Evolutionary conservation across 2,329 filamentous ascomycete species (phyloP).

Genomic region (Aspergillus sp.): DNA sequence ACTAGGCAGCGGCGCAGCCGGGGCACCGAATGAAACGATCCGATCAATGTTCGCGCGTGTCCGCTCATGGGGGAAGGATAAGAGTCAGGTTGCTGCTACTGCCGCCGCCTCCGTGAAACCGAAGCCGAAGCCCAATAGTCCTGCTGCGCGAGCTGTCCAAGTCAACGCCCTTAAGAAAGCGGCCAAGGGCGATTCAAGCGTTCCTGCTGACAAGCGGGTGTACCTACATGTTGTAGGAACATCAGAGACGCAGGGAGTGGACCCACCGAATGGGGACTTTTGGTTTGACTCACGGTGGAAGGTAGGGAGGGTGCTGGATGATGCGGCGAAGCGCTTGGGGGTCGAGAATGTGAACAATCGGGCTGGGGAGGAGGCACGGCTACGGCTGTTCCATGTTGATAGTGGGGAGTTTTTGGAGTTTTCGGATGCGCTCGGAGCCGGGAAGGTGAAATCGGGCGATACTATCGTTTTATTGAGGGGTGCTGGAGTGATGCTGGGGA

Average conservation of each 20-base stretch:
- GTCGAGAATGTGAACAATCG: constrained; percentile 50
- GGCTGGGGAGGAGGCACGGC: constrained; percentile 61
- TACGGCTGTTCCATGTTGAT: constrained; percentile 92
- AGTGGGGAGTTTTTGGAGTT: constrained; percentile 84
- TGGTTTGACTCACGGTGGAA: constrained; percentile 85
- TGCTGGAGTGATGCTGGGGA: constrained; percentile 71
- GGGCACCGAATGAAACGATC: constrained; percentile 61
- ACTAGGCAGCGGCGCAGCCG: constrained; percentile 45
- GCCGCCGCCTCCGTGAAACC: constrained; percentile 61
- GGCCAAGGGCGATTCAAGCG: constrained; percentile 85
- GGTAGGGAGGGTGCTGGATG: constrained; percentile 65
- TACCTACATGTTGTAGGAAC: constrained; percentile 91
- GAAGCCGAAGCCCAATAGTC: constrained; percentile 46
- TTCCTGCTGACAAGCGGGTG: constrained; percentile 78
- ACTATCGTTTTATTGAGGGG: constrained; percentile 86
- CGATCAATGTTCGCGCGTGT: constrained; percentile 74
- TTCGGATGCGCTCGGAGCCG: constrained; percentile 75
- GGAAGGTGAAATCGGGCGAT: constrained; percentile 72
- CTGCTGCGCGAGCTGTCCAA: constrained; percentile 65
- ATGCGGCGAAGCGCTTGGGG: constrained; percentile 42
- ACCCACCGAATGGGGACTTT: constrained; percentile 78
- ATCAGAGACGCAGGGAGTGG: constrained; percentile 79
- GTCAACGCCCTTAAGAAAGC: constrained; percentile 78
- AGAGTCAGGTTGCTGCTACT: constrained; percentile 64
- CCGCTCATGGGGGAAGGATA: constrained; percentile 75